Evolutionary conservation across 768 basidiomycete genomes (phyloP), one percentile per base, ranked within the genome.

Genomic region (Auricularia sp.): DNA sequence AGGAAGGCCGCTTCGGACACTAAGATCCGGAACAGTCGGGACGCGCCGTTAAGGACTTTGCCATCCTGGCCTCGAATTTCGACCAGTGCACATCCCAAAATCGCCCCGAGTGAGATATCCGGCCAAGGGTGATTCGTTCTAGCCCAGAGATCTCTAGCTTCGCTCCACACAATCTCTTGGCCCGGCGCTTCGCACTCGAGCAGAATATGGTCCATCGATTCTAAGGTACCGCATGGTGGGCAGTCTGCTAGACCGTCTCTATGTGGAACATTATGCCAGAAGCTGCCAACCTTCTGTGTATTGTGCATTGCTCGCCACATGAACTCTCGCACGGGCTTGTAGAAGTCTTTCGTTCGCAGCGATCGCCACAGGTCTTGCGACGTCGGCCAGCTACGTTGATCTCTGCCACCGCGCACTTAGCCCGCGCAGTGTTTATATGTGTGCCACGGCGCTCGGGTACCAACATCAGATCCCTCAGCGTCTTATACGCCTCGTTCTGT

Each of bases 141-240:
- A 3, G 47, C 6, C 47, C 47, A 51, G 6, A 51, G 47, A 3
- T 51, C 6, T 3, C n/a, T 5, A 3, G 14, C 47, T 51, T 5
- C 47, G 12, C 18, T 14, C 47, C 47, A 51, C 3, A 51, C 18
- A 3, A 16, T 14, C 7, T 16, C 14, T 16, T 51, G 47, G 47
- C 47, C 47, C 18, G 70, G 71, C 56, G 77, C 78, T 65, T 73
- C 73, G 65, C 75, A 77, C 12, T 71, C 72, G 4, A 67, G 73
- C 5, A 62, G 72, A 1, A 67, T 72, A 14, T 72, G 72, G 54
- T 66, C 69, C 43, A 51, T 51, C 6, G 47, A 51, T 16, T 51
- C 47, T 4, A 16, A 3, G 6, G n/a, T 21, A 5, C 18, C 47
- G 47, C 47, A 51, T 16, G 47, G 47, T 21, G 12, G 47, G 47